Percentiles rank a stretch among this genome's conserved stretches.
Evolutionary conservation across 371 early-diverging fungal genomes (phyloP).

Genomic region (Dichotomocladium elegans): DNA sequence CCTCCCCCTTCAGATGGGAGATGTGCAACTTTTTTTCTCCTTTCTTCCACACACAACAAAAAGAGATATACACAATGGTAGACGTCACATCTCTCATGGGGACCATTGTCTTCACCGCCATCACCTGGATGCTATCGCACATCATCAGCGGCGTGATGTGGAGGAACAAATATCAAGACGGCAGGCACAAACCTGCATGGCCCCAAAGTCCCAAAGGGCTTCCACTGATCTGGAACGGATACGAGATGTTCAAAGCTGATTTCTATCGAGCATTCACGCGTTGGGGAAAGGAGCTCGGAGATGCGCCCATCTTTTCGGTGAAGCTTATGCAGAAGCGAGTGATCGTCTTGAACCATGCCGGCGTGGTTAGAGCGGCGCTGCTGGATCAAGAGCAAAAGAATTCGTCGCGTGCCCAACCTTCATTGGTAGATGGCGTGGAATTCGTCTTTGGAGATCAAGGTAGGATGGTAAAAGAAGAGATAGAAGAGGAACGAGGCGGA

Average conservation of each 20-base stretch:
- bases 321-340: slow-evolving; percentile 29
- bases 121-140: no score
- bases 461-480: background rate
- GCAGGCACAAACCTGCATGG: slow-evolving; percentile 32
- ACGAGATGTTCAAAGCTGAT: slow-evolving; percentile 9
- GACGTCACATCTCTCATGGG: no score
- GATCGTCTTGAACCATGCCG: slow-evolving; percentile 26
- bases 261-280: slow-evolving; percentile 23
- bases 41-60: no score
- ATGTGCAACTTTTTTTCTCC: no score
- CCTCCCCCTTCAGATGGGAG: no score
- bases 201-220: slow-evolving; percentile 22
- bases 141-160: no score
- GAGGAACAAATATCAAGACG: slow-evolving; percentile 31
- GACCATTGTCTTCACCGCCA: no score
- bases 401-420: slow-evolving; percentile 14
- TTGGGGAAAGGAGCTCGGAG: slow-evolving; percentile 25
- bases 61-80: no score
- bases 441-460: slow-evolving; percentile 27
- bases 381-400: slow-evolving; percentile 37
- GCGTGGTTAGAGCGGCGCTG: slow-evolving; percentile 21
- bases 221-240: slow-evolving; percentile 26
- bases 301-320: slow-evolving; percentile 28
- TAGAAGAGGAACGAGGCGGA: background rate
- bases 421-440: slow-evolving; percentile 21